phyloP scores from a whole-genome alignment of 176 grass and related monocot species.

The Carex scoparia region DNA sequence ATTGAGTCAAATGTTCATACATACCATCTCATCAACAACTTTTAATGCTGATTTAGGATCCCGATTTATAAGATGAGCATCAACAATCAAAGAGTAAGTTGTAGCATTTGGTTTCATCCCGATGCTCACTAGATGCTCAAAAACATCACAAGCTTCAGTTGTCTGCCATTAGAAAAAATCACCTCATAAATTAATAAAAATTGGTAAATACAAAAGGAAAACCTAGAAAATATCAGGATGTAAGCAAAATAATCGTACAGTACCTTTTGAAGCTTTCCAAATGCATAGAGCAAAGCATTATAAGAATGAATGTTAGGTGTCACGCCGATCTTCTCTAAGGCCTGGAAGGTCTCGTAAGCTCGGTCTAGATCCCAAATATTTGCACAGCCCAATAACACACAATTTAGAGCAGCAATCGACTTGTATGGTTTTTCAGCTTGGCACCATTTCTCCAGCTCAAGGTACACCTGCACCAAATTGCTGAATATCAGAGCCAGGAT shows the following conservation, averaged over 20 bases:
- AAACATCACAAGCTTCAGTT: constrained; percentile 72
- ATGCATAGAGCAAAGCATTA: constrained; percentile 77
- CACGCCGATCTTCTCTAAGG: constrained; percentile 71
- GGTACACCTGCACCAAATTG: constrained; percentile 57
- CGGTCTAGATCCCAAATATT: constrained; percentile 97
- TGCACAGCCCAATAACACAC: constrained; percentile 90
- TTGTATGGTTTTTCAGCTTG: constrained; percentile 72
- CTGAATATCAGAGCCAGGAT: not conserved
- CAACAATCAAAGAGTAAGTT: constrained; percentile 74
- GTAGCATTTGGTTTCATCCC: constrained; percentile 77
- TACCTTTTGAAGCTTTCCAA: constrained; percentile 89
- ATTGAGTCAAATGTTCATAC: constrained; percentile 13
- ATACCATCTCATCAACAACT: constrained; percentile 63
- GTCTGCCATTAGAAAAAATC: constrained; percentile 44
- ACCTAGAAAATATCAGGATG: not conserved
- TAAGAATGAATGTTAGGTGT: constrained; percentile 90
- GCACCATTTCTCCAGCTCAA: constrained; percentile 90
- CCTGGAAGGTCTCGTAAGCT: constrained; percentile 91
- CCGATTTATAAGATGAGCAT: constrained; percentile 65
- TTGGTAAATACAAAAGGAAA: constrained; percentile 4
- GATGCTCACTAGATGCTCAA: constrained; percentile 68
- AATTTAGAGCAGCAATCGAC: constrained; percentile 89
- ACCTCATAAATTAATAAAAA: constrained; percentile 6
- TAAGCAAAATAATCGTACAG: not conserved
- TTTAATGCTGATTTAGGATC: constrained; percentile 67